Base-by-base conservation (phyloP, 306 rosid species). In the Luffa acutangula region DNA sequence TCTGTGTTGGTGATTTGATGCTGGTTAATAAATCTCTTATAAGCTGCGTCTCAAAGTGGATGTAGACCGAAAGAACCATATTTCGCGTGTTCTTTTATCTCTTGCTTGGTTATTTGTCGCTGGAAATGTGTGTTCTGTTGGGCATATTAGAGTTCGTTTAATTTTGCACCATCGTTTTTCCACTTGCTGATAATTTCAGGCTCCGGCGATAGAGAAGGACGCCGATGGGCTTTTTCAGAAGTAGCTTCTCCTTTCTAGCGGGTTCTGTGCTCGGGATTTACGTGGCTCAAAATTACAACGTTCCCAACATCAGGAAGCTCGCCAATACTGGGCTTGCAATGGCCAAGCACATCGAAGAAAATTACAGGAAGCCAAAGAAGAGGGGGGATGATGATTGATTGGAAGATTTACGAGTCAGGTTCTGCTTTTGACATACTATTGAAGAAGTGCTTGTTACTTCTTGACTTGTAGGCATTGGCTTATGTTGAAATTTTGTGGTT, bases 341-440 rank as follows among this genome's bases (percentile, higher is more conserved):
- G 49, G 83, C 85, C 51, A 77, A 76, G 73, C 88, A 82, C 66
- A 59, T 82, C 79, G 90, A 87, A 20, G 85, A 85, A 82, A 85
- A 42, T 25, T 87, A 87, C 70, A 83, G 90, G 39, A 87, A 85
- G 82, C 87, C 87, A 48, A 87, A 85, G 87, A 86, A 87, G 79
- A 70, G 56, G n/a, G 85, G 41, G 57, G 85, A 79, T 13, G 85
- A 82, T 5, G 76, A 78, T 56, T 79, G 78, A 78, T 12, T 43
- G 25, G 20, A 58, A 34, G 33, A 10, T 65, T 49, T 49, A 43
- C 45, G 39, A 74, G 4, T 4, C 78, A 74, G 75, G 75, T 69
- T 69, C 75, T 31, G 36, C 37, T 69, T 69, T 43, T 69, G 14
- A 69, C 75, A 43, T 42, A 17, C 54, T 69, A 42, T n/a, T 69